phyloP scores from a whole-genome alignment of 2,329 filamentous ascomycete genomes.

The Rutstroemia sp. region DNA sequence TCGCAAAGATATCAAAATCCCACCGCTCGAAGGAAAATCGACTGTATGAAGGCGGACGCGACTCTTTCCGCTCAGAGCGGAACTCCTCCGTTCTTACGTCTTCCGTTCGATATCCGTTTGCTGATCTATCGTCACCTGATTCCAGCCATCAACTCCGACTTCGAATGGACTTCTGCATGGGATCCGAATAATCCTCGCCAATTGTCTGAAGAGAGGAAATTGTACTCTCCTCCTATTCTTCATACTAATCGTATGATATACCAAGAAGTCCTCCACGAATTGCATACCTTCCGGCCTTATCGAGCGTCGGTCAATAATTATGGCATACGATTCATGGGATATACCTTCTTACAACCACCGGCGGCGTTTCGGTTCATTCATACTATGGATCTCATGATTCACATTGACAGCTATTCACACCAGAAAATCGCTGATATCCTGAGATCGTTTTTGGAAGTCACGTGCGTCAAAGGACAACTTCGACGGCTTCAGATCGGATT shows the following conservation, averaged over 20 bases:
- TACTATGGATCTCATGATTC: slow-evolving; percentile 7
- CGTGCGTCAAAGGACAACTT: slow-evolving; percentile 6
- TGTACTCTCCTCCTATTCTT: slow-evolving; percentile 8
- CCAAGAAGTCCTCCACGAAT: slow-evolving; percentile 9
- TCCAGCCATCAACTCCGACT: slow-evolving; percentile 5
- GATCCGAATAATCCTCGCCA: slow-evolving; percentile 5
- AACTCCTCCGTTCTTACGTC: slow-evolving; percentile 5
- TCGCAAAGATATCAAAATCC: background rate
- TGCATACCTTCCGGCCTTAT: slow-evolving; percentile 8
- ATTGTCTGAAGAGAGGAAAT: slow-evolving; percentile 3
- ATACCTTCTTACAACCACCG: slow-evolving; percentile 6
- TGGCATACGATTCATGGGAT: slow-evolving; percentile 8
- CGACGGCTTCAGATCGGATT: slow-evolving; percentile 6
- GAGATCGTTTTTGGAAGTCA: slow-evolving; percentile 5
- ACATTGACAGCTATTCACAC: slow-evolving; percentile 10
- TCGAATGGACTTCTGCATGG: slow-evolving; percentile 7
- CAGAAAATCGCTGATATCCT: slow-evolving; percentile 5
- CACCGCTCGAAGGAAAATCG: background rate
- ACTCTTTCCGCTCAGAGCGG: background rate
- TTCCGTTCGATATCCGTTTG: slow-evolving; percentile 7
- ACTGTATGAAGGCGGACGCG: background rate
- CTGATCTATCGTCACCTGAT: slow-evolving; percentile 8
- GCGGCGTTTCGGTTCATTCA: slow-evolving; percentile 5
- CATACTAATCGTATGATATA: slow-evolving; percentile 6
- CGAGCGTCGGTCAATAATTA: slow-evolving; percentile 5